phyloP scores from a whole-genome alignment of 306 rosid species.

The Potentilla sterilis region DNA sequence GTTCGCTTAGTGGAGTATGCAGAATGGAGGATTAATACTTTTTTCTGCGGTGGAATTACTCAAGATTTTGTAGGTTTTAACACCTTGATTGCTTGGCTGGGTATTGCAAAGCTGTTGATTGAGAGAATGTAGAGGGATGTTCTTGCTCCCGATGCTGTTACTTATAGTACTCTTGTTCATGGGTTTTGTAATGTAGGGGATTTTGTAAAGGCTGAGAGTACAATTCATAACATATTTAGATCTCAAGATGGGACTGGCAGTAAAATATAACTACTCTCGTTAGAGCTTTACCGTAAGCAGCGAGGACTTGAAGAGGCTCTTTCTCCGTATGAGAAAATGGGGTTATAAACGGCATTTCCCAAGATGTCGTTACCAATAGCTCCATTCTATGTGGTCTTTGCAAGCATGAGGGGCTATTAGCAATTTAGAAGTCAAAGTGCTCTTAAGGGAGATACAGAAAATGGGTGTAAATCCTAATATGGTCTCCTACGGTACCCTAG shows the following conservation, averaged over 20 bases:
- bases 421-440: conserved; percentile 54
- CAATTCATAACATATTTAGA: conserved; percentile 44
- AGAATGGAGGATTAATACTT: conserved; percentile 47
- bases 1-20: conserved; percentile 60
- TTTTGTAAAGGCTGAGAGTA: conserved; percentile 45
- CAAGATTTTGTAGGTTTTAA: conserved; percentile 50
- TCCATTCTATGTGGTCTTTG: conserved; percentile 72
- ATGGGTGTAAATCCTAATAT: conserved; percentile 70
- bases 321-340: conserved; percentile 67
- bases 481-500: conserved; percentile 60
- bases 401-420: conserved; percentile 65
- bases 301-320: conserved; percentile 54
- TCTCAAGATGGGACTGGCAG: conserved; percentile 19
- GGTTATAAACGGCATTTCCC: conserved; percentile 53
- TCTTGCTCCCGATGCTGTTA: conserved; percentile 49
- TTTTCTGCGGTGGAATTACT: conserved; percentile 50
- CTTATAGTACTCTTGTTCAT: conserved; percentile 62
- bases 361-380: conserved; percentile 68
- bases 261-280: conserved; percentile 56
- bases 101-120: conserved; percentile 56
- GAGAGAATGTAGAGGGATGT: conserved; percentile 38
- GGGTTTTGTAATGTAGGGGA: conserved; percentile 54
- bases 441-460: conserved; percentile 70
- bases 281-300: conserved; percentile 47
- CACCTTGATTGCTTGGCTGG: conserved; percentile 57